Conservation (phyloP, 176 grass and related monocot species). For the Melocanna baccifera region DNA sequence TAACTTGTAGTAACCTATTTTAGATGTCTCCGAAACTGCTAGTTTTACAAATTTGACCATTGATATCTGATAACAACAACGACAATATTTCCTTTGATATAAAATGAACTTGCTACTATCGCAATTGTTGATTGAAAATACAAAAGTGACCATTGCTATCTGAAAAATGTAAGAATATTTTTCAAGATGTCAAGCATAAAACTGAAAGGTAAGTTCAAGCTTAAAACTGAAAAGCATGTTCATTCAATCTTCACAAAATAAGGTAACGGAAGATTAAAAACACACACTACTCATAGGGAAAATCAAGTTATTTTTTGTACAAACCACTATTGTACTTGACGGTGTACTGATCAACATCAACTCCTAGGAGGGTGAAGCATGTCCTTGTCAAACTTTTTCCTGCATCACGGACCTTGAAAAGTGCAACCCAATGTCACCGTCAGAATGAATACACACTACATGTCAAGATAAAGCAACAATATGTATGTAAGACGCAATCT, state of each 20-base stretch:
- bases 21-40: background rate
- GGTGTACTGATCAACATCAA: conserved; percentile 92
- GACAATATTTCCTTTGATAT: background rate
- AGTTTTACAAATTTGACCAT: background rate
- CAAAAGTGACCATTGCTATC: conserved; percentile 6
- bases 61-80: background rate
- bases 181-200: background rate
- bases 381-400: conserved; percentile 93
- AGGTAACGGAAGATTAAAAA: background rate
- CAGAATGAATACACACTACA: background rate
- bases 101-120: background rate
- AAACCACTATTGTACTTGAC: conserved; percentile 85
- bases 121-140: background rate
- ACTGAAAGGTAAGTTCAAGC: background rate
- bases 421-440: background rate
- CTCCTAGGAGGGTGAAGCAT: conserved; percentile 76
- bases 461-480: background rate
- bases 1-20: background rate
- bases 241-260: conserved; percentile 15
- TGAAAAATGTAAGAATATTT: conserved; percentile 10
- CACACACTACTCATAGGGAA: background rate
- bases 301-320: conserved; percentile 16
- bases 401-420: conserved; percentile 85
- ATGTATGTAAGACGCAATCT: background rate
- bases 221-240: background rate